phyloP scores from a whole-genome alignment of 176 grass and related monocot species.

The Pharus latifolius region DNA sequence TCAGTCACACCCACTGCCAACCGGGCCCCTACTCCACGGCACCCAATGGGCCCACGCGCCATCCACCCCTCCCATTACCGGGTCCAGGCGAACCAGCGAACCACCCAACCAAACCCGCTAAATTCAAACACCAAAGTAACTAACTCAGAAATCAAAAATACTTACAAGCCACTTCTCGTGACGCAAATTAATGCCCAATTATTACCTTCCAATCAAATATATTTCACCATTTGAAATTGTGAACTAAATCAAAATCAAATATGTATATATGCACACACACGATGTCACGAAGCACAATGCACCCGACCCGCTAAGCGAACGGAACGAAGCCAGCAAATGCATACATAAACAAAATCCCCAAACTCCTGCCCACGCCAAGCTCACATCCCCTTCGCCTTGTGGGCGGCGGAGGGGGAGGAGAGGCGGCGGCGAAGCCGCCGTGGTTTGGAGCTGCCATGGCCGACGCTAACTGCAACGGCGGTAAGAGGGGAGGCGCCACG shows the following conservation, averaged over 20 bases:
- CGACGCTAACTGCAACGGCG: neutral
- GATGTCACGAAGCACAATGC: slow-evolving; percentile 9
- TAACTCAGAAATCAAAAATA: too few relatives aligned
- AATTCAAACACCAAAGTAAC: too few relatives aligned
- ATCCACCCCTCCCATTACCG: too few relatives aligned
- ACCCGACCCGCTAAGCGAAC: neutral
- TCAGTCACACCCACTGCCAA: too few relatives aligned
- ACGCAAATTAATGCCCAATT: slow-evolving; percentile 19
- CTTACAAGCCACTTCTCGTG: slow-evolving; percentile 1
- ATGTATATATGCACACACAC: too few relatives aligned
- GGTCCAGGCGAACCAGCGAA: too few relatives aligned
- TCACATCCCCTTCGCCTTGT: slow-evolving; percentile 15
- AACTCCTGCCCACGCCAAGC: neutral
- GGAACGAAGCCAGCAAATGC: neutral
- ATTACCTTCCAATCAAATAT: neutral
- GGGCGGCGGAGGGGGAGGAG: slow-evolving; percentile 2
- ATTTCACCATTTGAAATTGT: neutral
- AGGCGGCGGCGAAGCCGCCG: neutral
- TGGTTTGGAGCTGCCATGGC: neutral
- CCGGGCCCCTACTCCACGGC: too few relatives aligned
- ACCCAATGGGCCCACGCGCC: too few relatives aligned
- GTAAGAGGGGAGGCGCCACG: neutral
- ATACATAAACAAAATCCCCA: slow-evolving; percentile 23
- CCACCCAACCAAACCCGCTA: too few relatives aligned
- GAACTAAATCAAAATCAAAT: too few relatives aligned